Evolutionary conservation across 768 basidiomycete species (phyloP).

Genomic region (Xerocomus brunneocitrinus): DNA sequence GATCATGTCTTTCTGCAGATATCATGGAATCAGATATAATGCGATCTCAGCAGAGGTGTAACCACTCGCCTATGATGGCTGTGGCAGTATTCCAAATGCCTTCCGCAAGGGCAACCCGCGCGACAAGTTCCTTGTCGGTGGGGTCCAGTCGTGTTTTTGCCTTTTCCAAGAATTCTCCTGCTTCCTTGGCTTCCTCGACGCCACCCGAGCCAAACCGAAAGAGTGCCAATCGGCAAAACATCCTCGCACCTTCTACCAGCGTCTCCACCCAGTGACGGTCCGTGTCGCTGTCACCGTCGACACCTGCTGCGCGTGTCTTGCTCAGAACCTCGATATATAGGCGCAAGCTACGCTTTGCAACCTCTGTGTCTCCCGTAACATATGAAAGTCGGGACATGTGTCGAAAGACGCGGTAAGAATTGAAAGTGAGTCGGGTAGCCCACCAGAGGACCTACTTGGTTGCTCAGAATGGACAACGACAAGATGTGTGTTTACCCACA

Average conservation of each 20-base stretch:
- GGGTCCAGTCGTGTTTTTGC: constrained; percentile 51
- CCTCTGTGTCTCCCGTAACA: constrained; percentile 50
- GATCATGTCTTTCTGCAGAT: constrained; percentile 58
- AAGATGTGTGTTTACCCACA: constrained; percentile 40
- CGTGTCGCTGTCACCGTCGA: constrained; percentile 51
- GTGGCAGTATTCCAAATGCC: constrained; percentile 71
- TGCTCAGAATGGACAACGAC: not conserved
- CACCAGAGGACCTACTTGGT: constrained; percentile 78
- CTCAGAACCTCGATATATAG: constrained; percentile 82
- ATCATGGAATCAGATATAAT: not conserved
- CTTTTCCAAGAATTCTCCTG: constrained; percentile 53
- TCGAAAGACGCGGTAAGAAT: constrained; percentile 79
- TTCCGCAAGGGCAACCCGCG: constrained; percentile 60
- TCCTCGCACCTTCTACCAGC: constrained; percentile 68
- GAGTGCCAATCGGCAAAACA: constrained; percentile 59
- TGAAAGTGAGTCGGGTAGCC: constrained; percentile 92
- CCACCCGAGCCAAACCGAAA: constrained; percentile 35
- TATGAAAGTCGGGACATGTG: constrained; percentile 77
- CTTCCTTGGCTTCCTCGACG: constrained; percentile 59
- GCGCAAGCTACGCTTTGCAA: constrained; percentile 71
- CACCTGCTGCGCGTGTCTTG: constrained; percentile 63
- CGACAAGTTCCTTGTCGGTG: constrained; percentile 49
- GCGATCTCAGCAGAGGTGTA: not conserved
- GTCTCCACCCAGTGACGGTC: constrained; percentile 74
- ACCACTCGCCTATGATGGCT: constrained; percentile 57